Base-by-base conservation (phyloP, 192 early-diverging fungal species). In the Backusella luteola region DNA sequence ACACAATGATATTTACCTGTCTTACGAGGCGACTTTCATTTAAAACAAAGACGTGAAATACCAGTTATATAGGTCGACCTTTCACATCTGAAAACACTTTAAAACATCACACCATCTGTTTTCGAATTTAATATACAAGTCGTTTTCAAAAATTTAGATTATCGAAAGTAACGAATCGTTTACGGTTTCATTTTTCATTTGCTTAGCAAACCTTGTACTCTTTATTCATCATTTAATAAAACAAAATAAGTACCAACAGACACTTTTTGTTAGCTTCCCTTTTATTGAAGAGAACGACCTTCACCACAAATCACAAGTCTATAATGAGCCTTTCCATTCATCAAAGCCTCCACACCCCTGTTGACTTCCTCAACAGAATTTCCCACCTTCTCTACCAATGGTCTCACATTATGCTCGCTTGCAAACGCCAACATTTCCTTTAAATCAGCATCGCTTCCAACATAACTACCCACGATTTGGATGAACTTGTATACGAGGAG, bases 361-460 rank as follows among this genome's bases (percentile, higher is more conserved):
- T 92, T 90, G 46, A 86, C 84, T 39, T 92, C 83, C 34, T 80
- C 85, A 79, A 93, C 85, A 9, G 91, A 87, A 66, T 79, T 79
- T 63, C 73, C 78, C 63, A 86, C 84, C 71, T 79, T 86, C 80
- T 94, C 90, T 52, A 94, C 84, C 81, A 85, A 87, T 4, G 93
- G 87, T 29, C 84, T 83, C 32, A 96, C 88, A 42, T 86, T 82
- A 41, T 88, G 81, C 82, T 93, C 73, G 44, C 84, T 85, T 1
- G 93, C 90, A 73, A 93, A 87, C 53, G 87, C 85, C 17, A 96
- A 79, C 83, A 93, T 93, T 76, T 94, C 87, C 8, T 83, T 77
- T 26, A 92, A 74, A 29, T 88, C 85, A 17, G 85, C 76, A 69
- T 79, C 56, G 21, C 87, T 82, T 56, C 92, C 94, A 68, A 94